Evolutionary conservation across 2,329 filamentous ascomycete genomes (phyloP), one percentile per base, ranked within the genome.

Genomic region (Phialemoniopsis sp.): DNA sequence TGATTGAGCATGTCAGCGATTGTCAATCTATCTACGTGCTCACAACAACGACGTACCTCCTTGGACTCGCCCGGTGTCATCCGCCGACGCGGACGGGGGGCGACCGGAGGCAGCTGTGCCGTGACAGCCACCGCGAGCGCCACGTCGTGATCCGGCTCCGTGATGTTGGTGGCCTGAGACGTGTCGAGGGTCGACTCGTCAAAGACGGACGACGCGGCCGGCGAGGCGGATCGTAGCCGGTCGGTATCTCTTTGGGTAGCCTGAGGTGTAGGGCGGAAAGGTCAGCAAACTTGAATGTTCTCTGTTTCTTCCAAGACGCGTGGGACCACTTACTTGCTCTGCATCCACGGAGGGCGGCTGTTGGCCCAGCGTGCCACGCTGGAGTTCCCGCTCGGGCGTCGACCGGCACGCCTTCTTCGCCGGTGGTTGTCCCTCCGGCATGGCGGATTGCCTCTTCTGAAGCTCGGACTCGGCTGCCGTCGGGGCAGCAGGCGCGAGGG

Each of bases 11-110:
- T 13, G 15, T 17, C 13, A 16, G 32, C n/a, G n/a, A 14, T n/a
- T n/a, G n/a, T n/a, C n/a, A n/a, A n/a, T n/a, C n/a, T n/a, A 10
- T 26, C 6, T 6, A 10, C 6, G 21, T 6, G 21, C 21, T 26
- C 12, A n/a, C 17, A 7, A 7, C 6, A 30, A 14, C 12, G 37
- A 46, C 61, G 34, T 58, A 76, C 73, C 63, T 72, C 63, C 61
- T 71, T 64, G 32, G 73, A 67, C 50, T 78, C 68, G 48, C 77
- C 72, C 35, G 73, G 68, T 42, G 72, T 76, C 54, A 76, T 42
- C 12, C 38, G 37, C n/a, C 32, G 38, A 5, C 28, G 12, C 30
- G 32, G 21, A 6, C 21, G 6, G 21, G 21, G 21, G 10, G 21
- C 21, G 6, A 26, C 21, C 21, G 21, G 21, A 10, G 21, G 43